Evolutionary conservation across 306 rosid species (phyloP).

Genomic region (Senna tora): DNA sequence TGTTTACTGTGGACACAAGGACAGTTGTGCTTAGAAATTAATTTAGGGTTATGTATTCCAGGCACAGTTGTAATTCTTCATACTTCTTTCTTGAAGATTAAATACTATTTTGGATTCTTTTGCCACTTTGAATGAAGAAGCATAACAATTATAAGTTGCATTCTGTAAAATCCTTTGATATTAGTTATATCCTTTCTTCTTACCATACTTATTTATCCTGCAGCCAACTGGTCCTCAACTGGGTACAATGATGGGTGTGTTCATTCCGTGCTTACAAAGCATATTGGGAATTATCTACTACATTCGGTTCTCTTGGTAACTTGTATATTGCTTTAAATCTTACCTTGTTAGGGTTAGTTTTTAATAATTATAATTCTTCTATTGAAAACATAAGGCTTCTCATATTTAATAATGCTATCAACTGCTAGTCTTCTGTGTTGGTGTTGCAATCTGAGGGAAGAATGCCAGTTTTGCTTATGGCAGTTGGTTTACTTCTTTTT

Average conservation of each 20-base stretch:
- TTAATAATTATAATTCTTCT: neutral
- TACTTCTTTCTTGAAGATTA: constrained; percentile 22
- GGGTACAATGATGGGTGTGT: constrained; percentile 99
- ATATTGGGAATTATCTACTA: constrained; percentile 98
- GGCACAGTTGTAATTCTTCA: constrained; percentile 5
- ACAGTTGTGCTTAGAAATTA: neutral
- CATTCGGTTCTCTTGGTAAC: constrained; percentile 97
- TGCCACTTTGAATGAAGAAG: constrained; percentile 12
- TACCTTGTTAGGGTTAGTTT: neutral
- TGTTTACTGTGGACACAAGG: constrained; percentile 11
- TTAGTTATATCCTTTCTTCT: constrained; percentile 36
- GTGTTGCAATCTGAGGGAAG: neutral
- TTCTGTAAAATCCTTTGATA: constrained; percentile 23
- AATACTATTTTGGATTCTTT: constrained; percentile 26
- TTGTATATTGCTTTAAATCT: constrained; percentile 40
- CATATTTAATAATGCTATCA: neutral
- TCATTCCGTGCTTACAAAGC: constrained; percentile 93
- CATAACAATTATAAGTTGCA: neutral
- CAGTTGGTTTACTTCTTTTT: neutral
- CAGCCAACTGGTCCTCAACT: constrained; percentile 69
- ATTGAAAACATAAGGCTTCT: neutral
- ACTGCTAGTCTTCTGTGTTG: neutral
- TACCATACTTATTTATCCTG: constrained; percentile 40
- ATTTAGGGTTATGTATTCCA: neutral
- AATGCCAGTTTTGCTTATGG: neutral